Evolutionary conservation across 2,329 filamentous ascomycete genomes (phyloP).

Genomic region (Penicillium janthinellum): DNA sequence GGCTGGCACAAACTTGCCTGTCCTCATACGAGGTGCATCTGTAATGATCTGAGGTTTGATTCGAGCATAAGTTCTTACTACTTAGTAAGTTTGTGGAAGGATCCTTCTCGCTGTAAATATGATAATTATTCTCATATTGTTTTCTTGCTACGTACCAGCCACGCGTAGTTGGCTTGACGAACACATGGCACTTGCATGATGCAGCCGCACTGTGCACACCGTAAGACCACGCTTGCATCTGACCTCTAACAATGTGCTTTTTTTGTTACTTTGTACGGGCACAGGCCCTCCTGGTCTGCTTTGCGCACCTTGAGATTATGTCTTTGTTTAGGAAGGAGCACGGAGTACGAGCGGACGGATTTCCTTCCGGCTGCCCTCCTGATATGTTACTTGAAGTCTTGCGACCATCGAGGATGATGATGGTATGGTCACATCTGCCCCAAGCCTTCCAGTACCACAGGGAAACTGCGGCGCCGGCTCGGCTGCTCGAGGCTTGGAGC

Average conservation of each 20-base stretch:
- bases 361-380: background rate
- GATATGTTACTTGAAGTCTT: background rate
- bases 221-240: conserved; percentile 1
- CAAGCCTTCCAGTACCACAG: background rate
- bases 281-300: background rate
- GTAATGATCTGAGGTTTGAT: background rate
- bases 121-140: background rate
- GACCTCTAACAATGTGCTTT: background rate
- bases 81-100: background rate
- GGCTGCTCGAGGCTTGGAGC: background rate
- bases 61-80: background rate
- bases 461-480: background rate
- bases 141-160: background rate
- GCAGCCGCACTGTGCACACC: background rate
- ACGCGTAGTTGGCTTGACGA: background rate
- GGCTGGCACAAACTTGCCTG: background rate
- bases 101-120: background rate
- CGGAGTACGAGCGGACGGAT: background rate
- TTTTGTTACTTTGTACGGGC: background rate
- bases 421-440: background rate
- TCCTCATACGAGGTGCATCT: background rate
- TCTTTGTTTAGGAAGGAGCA: background rate
- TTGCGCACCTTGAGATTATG: too few relatives aligned
- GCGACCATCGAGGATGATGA: background rate
- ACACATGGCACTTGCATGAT: conserved; percentile 5